Conservation (phyloP, 306 rosid genomes). For the Adenanthera pavonina region DNA sequence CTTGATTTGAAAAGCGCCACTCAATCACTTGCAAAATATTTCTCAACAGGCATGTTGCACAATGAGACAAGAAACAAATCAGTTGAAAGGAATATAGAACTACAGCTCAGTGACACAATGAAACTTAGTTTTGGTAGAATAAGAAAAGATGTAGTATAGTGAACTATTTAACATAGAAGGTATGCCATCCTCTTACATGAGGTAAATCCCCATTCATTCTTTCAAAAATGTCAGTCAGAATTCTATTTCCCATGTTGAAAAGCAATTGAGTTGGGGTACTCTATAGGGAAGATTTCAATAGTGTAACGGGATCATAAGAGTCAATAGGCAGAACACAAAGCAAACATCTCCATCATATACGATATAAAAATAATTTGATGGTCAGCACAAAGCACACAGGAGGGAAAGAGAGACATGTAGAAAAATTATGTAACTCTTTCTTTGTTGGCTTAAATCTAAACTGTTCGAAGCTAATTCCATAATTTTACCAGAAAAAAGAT, state of each 20-base stretch:
- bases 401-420: slow-evolving; percentile 40
- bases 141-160: slow-evolving; percentile 16
- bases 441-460: slow-evolving; percentile 70
- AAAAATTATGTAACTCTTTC: slow-evolving; percentile 34
- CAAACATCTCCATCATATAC: background rate
- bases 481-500: slow-evolving; percentile 64
- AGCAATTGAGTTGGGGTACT: slow-evolving; percentile 71
- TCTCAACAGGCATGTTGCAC: slow-evolving; percentile 70
- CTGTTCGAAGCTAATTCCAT: slow-evolving; percentile 68
- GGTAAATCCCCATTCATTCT: slow-evolving; percentile 71
- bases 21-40: slow-evolving; percentile 82
- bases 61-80: slow-evolving; percentile 57
- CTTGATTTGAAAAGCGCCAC: slow-evolving; percentile 69
- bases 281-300: slow-evolving; percentile 58
- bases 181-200: slow-evolving; percentile 67
- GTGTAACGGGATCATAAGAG: slow-evolving; percentile 40
- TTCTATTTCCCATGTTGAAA: slow-evolving; percentile 62
- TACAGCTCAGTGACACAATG: slow-evolving; percentile 3
- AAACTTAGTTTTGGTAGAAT: slow-evolving; percentile 20
- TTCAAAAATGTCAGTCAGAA: slow-evolving; percentile 69
- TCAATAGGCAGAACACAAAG: slow-evolving; percentile 8
- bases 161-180: slow-evolving; percentile 41
- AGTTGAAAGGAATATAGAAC: slow-evolving; percentile 27
- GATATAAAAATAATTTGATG: slow-evolving; percentile 5
- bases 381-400: slow-evolving; percentile 11